Evolutionary conservation across 2,329 filamentous ascomycete species (phyloP).

Genomic region (Xylaria sp.): DNA sequence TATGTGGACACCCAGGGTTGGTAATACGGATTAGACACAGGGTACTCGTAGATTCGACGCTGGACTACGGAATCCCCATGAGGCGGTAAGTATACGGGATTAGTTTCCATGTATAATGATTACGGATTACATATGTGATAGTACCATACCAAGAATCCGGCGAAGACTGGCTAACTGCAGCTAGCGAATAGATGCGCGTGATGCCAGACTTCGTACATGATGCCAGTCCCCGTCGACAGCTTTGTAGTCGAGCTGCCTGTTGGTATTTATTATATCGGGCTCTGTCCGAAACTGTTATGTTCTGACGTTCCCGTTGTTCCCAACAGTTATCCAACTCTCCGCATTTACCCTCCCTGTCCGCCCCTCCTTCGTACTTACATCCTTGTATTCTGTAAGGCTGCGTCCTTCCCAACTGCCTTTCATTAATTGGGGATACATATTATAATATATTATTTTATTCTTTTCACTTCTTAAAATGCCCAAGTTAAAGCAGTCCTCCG

Average conservation of each 20-base stretch:
- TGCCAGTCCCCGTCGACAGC: too few relatives aligned
- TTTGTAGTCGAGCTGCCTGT: too few relatives aligned
- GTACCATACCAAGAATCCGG: background rate
- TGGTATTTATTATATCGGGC: background rate
- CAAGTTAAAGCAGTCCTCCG: background rate
- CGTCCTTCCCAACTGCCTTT: background rate
- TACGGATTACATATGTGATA: background rate
- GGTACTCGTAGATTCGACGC: too few relatives aligned
- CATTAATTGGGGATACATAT: background rate
- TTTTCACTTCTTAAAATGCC: background rate
- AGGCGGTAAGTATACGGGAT: too few relatives aligned
- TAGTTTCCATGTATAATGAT: background rate
- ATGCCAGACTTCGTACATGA: background rate
- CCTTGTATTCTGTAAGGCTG: background rate
- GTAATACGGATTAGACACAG: too few relatives aligned
- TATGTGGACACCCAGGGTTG: too few relatives aligned
- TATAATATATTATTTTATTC: background rate
- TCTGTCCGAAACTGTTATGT: background rate
- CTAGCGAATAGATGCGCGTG: background rate
- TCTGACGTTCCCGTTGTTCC: background rate
- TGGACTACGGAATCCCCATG: too few relatives aligned
- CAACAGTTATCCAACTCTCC: background rate
- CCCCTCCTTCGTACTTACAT: background rate
- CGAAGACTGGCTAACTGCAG: background rate
- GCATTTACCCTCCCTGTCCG: background rate